These are phyloP conservation scores for Fusarium setosum DNA, from an alignment of 2,329 filamentous ascomycete genomes.

Conservation along the genomic window DNA sequence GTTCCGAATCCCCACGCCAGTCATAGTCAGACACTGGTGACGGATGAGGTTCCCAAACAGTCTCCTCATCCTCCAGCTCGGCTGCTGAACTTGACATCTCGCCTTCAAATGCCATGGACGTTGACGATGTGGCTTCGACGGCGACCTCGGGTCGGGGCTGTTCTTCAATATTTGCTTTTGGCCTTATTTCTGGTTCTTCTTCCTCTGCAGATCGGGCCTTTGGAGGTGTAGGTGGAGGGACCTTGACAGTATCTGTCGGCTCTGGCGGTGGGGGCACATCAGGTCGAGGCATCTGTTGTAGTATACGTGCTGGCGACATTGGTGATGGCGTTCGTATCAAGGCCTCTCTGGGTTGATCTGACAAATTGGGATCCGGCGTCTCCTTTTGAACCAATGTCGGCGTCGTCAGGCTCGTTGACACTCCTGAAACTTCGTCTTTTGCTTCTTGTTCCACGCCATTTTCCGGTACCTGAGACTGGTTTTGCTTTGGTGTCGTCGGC, in stretches of 20 bases:
- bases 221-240: constrained; percentile 31
- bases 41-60: constrained; percentile 14
- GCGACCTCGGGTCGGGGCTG: neutral
- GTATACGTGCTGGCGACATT: constrained; percentile 22
- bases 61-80: constrained; percentile 14
- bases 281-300: constrained; percentile 6
- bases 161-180: constrained; percentile 19
- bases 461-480: neutral
- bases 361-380: neutral
- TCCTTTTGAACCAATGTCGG: constrained; percentile 9
- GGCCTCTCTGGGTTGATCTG: neutral
- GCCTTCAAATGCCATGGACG: constrained; percentile 16
- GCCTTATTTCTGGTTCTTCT: constrained; percentile 6
- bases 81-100: constrained; percentile 8
- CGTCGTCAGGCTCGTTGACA: neutral
- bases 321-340: neutral
- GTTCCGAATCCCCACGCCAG: constrained; percentile 1
- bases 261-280: constrained; percentile 29
- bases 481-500: neutral
- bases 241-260: constrained; percentile 12
- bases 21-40: constrained; percentile 12
- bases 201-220: constrained; percentile 18
- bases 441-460: neutral
- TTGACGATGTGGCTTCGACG: neutral
- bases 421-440: neutral